Conservation (phyloP, 2,329 filamentous ascomycete species). For the Anisogramma anomala region DNA sequence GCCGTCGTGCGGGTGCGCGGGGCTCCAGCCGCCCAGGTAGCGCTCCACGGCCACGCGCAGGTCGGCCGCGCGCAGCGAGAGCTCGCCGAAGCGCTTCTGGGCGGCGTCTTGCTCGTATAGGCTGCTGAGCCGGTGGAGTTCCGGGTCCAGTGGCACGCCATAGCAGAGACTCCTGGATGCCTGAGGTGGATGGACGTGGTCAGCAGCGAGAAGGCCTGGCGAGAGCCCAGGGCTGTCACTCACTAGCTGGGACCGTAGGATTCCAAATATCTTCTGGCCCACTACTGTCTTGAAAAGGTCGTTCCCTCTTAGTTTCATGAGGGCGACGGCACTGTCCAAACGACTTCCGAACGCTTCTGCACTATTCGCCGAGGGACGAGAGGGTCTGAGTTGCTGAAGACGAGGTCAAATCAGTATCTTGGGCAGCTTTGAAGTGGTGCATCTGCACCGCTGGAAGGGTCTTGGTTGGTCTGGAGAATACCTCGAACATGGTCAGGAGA, state of each 20-base stretch:
- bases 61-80: constrained; percentile 13
- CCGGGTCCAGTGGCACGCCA: constrained; percentile 11
- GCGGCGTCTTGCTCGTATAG: constrained; percentile 7
- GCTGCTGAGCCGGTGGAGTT: constrained; percentile 8
- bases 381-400: constrained; percentile 10
- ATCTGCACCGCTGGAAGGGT: not conserved
- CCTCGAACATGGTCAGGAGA: constrained; percentile 13
- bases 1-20: not conserved
- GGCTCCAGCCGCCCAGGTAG: constrained; percentile 12
- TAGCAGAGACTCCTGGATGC: constrained; percentile 13
- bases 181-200: not conserved
- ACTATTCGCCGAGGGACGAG: constrained; percentile 9
- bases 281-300: constrained; percentile 13
- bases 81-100: constrained; percentile 10
- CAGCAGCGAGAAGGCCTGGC: not conserved
- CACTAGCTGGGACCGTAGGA: constrained; percentile 12
- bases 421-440: no score
- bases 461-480: not conserved
- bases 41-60: constrained; percentile 11
- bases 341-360: constrained; percentile 12
- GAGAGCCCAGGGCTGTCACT: not conserved
- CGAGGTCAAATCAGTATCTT: not conserved
- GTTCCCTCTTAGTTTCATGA: constrained; percentile 11
- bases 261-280: constrained; percentile 12
- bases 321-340: constrained; percentile 11